phyloP scores from a whole-genome alignment of 2,329 filamentous ascomycete species.

The Fusarium sp. region DNA sequence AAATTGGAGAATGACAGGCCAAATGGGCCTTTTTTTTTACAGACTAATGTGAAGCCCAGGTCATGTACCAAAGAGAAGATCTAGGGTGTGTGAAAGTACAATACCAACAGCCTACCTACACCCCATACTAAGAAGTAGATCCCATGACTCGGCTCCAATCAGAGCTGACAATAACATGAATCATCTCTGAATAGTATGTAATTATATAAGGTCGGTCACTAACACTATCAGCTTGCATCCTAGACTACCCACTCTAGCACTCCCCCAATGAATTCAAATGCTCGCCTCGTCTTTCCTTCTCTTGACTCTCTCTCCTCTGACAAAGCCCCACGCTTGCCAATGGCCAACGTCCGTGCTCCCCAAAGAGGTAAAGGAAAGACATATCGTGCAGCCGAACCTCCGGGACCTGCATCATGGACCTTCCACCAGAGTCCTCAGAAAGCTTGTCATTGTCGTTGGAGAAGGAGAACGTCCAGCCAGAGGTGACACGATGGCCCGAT shows the following conservation, averaged over 20 bases:
- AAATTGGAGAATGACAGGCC: not conserved
- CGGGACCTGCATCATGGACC: slow-evolving; percentile 46
- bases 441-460: slow-evolving; percentile 43
- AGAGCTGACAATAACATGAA: slow-evolving; percentile 22
- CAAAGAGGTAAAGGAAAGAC: slow-evolving; percentile 52
- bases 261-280: slow-evolving; percentile 17
- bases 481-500: slow-evolving; percentile 46
- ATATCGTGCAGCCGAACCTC: slow-evolving; percentile 50
- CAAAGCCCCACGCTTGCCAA: slow-evolving; percentile 29
- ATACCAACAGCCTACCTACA: slow-evolving; percentile 9
- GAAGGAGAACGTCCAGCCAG: slow-evolving; percentile 39
- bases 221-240: too few species aligned
- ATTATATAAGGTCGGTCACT: slow-evolving; percentile 16
- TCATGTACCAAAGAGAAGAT: not conserved
- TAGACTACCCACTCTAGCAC: not conserved
- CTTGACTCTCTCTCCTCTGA: too few species aligned
- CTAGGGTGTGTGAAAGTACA: slow-evolving; percentile 5
- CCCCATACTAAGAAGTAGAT: slow-evolving; percentile 24
- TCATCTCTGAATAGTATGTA: slow-evolving; percentile 32
- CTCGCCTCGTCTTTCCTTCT: slow-evolving; percentile 6
- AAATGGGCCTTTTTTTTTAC: not conserved
- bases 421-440: slow-evolving; percentile 41
- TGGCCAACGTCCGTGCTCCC: slow-evolving; percentile 42
- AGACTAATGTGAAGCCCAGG: not conserved
- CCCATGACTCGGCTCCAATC: slow-evolving; percentile 43